These are phyloP conservation scores for Suhomyces sp. DNA, from an alignment of 805 yeast genomes.

Conservation along the genomic window DNA sequence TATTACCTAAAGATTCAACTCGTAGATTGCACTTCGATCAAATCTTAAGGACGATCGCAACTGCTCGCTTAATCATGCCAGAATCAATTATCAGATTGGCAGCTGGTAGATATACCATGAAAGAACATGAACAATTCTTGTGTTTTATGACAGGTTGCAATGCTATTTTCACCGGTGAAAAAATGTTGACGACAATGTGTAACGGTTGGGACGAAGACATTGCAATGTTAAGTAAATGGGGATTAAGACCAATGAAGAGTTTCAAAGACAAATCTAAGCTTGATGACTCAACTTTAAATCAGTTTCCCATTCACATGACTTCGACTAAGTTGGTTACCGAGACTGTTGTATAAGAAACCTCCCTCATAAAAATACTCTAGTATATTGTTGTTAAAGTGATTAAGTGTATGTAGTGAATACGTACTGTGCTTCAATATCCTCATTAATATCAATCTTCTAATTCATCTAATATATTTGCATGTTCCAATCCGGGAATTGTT, in stretches of 20 bases:
- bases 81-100: constrained; percentile 67
- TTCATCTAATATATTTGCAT: constrained; percentile 9
- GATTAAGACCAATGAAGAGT: constrained; percentile 53
- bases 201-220: constrained; percentile 84
- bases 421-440: too few species aligned
- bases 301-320: too few species aligned
- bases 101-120: constrained; percentile 82
- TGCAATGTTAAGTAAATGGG: constrained; percentile 68
- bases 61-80: constrained; percentile 78
- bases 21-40: constrained; percentile 57
- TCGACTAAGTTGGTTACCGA: too few species aligned
- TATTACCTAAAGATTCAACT: constrained; percentile 30
- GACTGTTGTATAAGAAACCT: too few species aligned
- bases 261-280: too few species aligned
- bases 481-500: constrained; percentile 2
- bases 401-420: too few species aligned
- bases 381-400: too few species aligned
- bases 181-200: constrained; percentile 80
- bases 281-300: too few species aligned
- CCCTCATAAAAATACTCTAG: too few species aligned
- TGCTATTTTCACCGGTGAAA: constrained; percentile 79
- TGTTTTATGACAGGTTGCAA: constrained; percentile 79
- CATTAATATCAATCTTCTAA: constrained; percentile 7
- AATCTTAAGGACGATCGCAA: constrained; percentile 67
- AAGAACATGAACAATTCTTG: constrained; percentile 69